Evolutionary conservation across 2,329 filamentous ascomycete species (phyloP), one percentile per base, ranked within the genome.

Genomic region (Biscogniauxia sp.): DNA sequence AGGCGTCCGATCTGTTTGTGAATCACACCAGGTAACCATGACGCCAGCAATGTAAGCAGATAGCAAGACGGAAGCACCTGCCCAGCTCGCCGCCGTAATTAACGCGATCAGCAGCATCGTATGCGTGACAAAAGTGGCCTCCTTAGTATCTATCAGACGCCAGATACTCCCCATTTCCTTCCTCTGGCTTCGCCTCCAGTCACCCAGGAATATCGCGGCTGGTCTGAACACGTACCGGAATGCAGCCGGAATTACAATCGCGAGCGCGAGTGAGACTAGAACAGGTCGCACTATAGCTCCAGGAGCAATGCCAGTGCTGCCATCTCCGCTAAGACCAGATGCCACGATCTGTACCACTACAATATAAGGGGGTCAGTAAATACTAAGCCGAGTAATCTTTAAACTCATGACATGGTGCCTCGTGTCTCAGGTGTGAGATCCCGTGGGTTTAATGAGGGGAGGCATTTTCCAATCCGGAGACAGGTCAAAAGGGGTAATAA

Each of bases 311-410:
- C 45, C 53, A 17, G n/a, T 56, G 7, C 58, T 51, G n/a, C 20
- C 49, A 8, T 62, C 57, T 52, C 53, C 71, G 57, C 74, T 88
- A 0, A 94, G 77, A 53, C 87, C 88, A 0, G 88, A 45, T 5
- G 37, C 84, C 20, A 95, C 88, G 53, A 94, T 82, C 65, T 91
- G 85, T 0, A 92, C 88, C 84, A 94, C 23, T 23, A 5, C 23
- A 23, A 23, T 5, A 23, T 23, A 23, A 23, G 23, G 23, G 23
- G 5, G 23, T 23, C 23, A 23, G 5, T 23, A 23, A 23, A 23
- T 23, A 5, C 23, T 23, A 23, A 23, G 5, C 23, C 23, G 23
- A 23, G 23, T 23, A 23, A 5, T 5, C 23, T 23, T 5, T 23
- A 23, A 23, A 23, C 23, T 23, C 23, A 5, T 23, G 23, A 23